Evolutionary conservation across 2,329 filamentous ascomycete genomes (phyloP).

Genomic region (Albifimbria verrucaria): DNA sequence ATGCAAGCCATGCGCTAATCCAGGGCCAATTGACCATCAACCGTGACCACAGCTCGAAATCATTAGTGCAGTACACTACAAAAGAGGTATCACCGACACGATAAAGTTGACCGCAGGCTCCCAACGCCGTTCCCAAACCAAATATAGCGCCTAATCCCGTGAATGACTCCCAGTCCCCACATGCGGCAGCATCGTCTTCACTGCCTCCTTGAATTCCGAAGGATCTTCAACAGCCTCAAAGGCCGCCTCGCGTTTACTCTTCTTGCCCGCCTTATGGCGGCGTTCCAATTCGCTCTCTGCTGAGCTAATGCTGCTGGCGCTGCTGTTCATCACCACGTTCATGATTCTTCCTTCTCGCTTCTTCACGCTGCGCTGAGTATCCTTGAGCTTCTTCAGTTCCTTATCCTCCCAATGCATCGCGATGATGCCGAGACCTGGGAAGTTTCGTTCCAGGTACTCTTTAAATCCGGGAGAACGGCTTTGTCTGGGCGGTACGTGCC

Average conservation of each 20-base stretch:
- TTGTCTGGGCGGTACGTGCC: constrained; percentile 91
- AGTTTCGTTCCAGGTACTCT: constrained; percentile 65
- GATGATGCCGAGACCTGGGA: constrained; percentile 73
- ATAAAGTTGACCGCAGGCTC: too few species aligned
- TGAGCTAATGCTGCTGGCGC: constrained; percentile 49
- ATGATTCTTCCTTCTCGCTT: constrained; percentile 55
- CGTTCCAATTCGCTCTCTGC: constrained; percentile 49
- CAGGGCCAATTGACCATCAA: too few species aligned
- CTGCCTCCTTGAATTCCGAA: constrained; percentile 35
- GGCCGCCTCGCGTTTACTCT: constrained; percentile 51
- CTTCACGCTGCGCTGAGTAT: constrained; percentile 71
- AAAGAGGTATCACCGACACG: too few species aligned
- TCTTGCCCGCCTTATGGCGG: constrained; percentile 34
- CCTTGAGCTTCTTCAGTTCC: constrained; percentile 70
- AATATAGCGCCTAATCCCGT: too few species aligned
- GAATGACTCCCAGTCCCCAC: background rate
- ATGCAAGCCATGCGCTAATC: too few species aligned
- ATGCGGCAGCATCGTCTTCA: constrained; percentile 22
- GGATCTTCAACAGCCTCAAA: constrained; percentile 51
- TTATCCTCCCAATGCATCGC: constrained; percentile 78
- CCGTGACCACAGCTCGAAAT: too few species aligned
- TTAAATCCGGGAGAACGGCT: constrained; percentile 69
- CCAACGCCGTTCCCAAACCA: too few species aligned
- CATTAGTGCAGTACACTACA: too few species aligned
- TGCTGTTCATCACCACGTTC: constrained; percentile 56